Evolutionary conservation across 768 basidiomycete genomes (phyloP).

Genomic region (Trametes cingulata): DNA sequence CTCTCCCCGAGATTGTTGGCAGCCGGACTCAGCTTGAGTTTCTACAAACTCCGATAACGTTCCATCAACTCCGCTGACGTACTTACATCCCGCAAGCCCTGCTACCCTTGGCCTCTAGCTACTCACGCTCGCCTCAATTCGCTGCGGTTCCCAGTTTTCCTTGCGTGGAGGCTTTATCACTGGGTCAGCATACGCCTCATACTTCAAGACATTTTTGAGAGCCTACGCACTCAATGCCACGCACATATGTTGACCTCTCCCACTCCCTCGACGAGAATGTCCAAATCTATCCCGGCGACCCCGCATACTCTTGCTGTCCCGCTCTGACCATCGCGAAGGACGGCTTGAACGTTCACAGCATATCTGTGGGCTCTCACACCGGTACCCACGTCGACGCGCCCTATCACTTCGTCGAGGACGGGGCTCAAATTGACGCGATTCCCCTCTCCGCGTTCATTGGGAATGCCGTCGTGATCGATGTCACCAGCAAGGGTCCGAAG

Average conservation of each 20-base stretch:
- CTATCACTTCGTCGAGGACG: slow-evolving; percentile 62
- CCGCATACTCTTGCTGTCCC: slow-evolving; percentile 44
- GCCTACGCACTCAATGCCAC: not conserved
- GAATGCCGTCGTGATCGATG: slow-evolving; percentile 54
- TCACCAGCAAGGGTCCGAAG: slow-evolving; percentile 30
- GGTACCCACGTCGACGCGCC: slow-evolving; percentile 84
- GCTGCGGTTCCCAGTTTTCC: too few species aligned
- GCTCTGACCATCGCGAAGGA: slow-evolving; percentile 44
- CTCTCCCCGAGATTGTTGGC: too few species aligned
- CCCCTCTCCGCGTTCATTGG: slow-evolving; percentile 50
- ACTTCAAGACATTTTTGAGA: too few species aligned
- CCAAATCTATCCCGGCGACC: slow-evolving; percentile 59
- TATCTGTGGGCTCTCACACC: slow-evolving; percentile 66
- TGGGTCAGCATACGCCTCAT: too few species aligned
- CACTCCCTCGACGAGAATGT: slow-evolving; percentile 47
- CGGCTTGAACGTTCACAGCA: slow-evolving; percentile 49
- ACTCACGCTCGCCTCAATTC: too few species aligned
- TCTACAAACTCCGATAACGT: too few species aligned
- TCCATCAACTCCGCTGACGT: too few species aligned
- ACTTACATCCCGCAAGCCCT: too few species aligned
- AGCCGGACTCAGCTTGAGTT: too few species aligned
- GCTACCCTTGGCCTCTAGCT: too few species aligned
- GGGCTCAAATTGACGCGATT: slow-evolving; percentile 57
- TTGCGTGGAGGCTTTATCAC: too few species aligned
- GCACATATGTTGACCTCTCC: slow-evolving; percentile 51